Conservation (phyloP, 805 yeast genomes). For the Teunomyces cretensis region DNA sequence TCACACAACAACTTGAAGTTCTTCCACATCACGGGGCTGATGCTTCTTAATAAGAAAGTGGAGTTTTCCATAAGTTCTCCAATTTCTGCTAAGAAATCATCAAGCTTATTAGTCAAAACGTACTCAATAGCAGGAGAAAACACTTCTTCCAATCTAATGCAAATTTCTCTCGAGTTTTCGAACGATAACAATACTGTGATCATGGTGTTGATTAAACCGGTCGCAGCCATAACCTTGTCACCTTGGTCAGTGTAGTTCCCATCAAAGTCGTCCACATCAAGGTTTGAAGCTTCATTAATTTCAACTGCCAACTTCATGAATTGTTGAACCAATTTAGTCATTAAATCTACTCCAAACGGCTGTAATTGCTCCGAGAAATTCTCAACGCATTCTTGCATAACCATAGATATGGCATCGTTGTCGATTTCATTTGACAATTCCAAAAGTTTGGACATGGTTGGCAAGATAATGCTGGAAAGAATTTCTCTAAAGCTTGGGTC, state of each 20-base stretch:
- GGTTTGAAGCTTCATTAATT: constrained; percentile 52
- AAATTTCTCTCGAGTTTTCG: constrained; percentile 73
- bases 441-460: constrained; percentile 78
- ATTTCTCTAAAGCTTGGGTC: constrained; percentile 67
- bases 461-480: constrained; percentile 65
- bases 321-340: constrained; percentile 26
- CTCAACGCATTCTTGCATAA: constrained; percentile 95
- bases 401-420: constrained; percentile 81
- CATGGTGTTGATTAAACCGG: constrained; percentile 79
- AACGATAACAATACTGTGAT: constrained; percentile 78
- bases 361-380: constrained; percentile 79
- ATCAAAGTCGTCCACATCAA: constrained; percentile 29
- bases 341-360: constrained; percentile 28
- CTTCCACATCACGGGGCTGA: constrained; percentile 73
- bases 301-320: constrained; percentile 31
- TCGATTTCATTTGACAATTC: constrained; percentile 78
- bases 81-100: constrained; percentile 73
- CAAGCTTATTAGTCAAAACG: constrained; percentile 63
- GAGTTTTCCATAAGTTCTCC: constrained; percentile 65
- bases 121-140: constrained; percentile 68
- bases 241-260: constrained; percentile 32
- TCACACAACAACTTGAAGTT: constrained; percentile 50
- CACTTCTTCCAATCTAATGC: constrained; percentile 61
- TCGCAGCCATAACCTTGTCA: constrained; percentile 79
- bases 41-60: constrained; percentile 34